Percentiles rank a stretch among this genome's conserved stretches.
Evolutionary conservation across 2,329 filamentous ascomycete species (phyloP).

Genomic region (Sporothrix protearum): DNA sequence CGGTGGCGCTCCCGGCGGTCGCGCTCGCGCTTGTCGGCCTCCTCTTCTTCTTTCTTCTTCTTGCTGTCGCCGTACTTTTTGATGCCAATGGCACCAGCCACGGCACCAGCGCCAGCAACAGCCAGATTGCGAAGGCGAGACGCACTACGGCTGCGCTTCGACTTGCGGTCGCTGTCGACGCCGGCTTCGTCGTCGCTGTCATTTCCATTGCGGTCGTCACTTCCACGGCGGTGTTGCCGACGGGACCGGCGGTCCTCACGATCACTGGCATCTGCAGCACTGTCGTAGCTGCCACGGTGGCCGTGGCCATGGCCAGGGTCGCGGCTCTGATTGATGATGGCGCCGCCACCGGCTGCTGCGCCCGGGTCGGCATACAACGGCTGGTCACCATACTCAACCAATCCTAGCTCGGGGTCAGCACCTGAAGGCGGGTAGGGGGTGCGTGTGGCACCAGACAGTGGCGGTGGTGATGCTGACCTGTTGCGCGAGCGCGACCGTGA

Average conservation of each 20-base stretch:
- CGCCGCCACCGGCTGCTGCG: constrained; percentile 31
- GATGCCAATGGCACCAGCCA: constrained; percentile 60
- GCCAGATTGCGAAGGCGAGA: constrained; percentile 55
- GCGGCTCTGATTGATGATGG: not conserved
- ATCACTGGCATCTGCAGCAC: constrained; percentile 44
- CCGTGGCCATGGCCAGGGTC: constrained; percentile 35
- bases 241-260: constrained; percentile 14
- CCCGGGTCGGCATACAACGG: constrained; percentile 47
- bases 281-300: constrained; percentile 42
- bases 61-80: constrained; percentile 55
- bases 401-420: constrained; percentile 63
- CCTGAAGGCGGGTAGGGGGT: constrained; percentile 40
- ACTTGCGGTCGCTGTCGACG: not conserved
- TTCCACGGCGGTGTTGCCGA: not conserved
- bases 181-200: constrained; percentile 30
- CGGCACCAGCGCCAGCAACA: constrained; percentile 52
- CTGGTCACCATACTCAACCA: constrained; percentile 63
- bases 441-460: constrained; percentile 33
- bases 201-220: constrained; percentile 35
- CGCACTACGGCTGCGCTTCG: constrained; percentile 42
- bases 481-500: constrained; percentile 30
- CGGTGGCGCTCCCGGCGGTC: constrained; percentile 33
- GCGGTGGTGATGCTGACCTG: constrained; percentile 31
- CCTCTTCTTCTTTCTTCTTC: constrained; percentile 42
- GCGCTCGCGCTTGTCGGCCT: constrained; percentile 30